Percentiles rank a stretch among this genome's conserved stretches.
phyloP scores from a whole-genome alignment of 2,329 filamentous ascomycete species.

The Cylindrodendrum hubeiense region DNA sequence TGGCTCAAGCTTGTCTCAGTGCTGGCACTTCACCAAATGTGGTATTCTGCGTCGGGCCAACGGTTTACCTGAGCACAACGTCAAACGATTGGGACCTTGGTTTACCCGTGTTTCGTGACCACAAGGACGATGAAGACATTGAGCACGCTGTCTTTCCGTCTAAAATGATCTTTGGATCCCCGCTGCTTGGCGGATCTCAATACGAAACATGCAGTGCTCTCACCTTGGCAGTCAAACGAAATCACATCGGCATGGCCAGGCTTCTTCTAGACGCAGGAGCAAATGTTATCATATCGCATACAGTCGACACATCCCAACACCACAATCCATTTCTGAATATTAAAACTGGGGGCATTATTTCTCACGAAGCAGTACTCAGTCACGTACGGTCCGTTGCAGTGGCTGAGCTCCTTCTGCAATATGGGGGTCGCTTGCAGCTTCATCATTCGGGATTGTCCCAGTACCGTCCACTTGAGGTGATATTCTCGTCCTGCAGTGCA shows the following conservation, averaged over 20 bases:
- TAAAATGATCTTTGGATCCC: not conserved
- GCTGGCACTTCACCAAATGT: not conserved
- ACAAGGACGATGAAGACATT: not conserved
- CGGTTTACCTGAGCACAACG: no score
- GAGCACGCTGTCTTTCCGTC: not conserved
- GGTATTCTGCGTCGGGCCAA: not conserved
- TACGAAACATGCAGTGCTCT: not conserved
- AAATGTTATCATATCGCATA: not conserved
- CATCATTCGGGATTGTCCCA: not conserved
- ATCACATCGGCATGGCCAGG: not conserved
- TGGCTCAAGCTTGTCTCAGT: not conserved
- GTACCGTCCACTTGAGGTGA: not conserved
- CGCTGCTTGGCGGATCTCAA: not conserved
- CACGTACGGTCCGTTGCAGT: not conserved
- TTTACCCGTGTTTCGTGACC: not conserved
- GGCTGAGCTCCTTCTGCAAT: not conserved
- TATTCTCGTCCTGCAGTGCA: not conserved
- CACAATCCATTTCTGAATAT: not conserved
- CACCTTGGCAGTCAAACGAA: not conserved
- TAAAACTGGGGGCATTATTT: not conserved
- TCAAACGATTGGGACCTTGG: no score
- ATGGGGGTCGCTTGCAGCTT: not conserved
- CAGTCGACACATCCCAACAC: not conserved
- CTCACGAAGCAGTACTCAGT: not conserved
- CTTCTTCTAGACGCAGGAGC: constrained; percentile 8